Conservation (phyloP, 1,284 basidiomycete genomes). For the Ganoderma sinense region DNA sequence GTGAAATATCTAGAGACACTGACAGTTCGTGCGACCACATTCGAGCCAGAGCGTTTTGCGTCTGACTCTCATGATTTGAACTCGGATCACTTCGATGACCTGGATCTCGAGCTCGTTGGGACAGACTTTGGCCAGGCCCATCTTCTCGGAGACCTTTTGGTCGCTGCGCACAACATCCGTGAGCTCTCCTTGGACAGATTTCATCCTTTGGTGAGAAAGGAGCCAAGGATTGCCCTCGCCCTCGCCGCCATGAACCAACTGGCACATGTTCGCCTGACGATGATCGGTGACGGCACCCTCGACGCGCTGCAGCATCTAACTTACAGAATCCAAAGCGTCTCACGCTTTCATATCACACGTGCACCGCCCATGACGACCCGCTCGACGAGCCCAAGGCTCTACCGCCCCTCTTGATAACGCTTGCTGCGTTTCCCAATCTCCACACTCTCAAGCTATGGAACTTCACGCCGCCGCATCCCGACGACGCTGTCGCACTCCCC, state of each 20-base stretch:
- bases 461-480: slow-evolving; percentile 1
- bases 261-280: neutral
- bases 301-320: neutral
- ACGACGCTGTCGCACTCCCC: neutral
- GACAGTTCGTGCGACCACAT: neutral
- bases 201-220: neutral
- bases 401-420: neutral
- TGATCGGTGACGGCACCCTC: slow-evolving; percentile 1
- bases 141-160: slow-evolving; percentile 6
- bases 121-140: slow-evolving; percentile 1
- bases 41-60: neutral
- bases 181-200: slow-evolving; percentile 10
- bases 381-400: neutral
- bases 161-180: slow-evolving; percentile 7
- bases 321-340: neutral
- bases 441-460: slow-evolving; percentile 1
- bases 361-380: neutral
- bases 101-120: neutral
- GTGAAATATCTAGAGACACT: neutral
- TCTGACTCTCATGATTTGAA: neutral
- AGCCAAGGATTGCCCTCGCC: slow-evolving; percentile 8
- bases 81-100: neutral
- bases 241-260: slow-evolving; percentile 1
- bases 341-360: neutral
- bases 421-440: slow-evolving; percentile 6